phyloP scores from a whole-genome alignment of 768 basidiomycete species.

The Suillus placidus region DNA sequence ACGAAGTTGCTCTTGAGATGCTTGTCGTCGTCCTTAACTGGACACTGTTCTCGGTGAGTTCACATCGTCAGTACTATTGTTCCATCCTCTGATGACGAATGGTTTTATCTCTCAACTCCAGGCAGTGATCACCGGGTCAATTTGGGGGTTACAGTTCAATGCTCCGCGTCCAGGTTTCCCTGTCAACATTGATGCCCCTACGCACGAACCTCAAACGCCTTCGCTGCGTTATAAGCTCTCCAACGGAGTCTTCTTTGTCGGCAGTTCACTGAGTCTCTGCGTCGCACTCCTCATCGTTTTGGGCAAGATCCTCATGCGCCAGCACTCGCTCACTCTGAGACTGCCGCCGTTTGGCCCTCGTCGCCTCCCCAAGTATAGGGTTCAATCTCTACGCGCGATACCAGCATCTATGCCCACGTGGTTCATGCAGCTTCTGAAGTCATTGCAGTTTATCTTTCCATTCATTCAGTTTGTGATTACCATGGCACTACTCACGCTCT shows the following conservation, averaged over 20 bases:
- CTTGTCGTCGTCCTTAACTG: not conserved
- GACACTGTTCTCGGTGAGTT: not conserved
- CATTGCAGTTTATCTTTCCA: not conserved
- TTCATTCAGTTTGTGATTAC: not conserved
- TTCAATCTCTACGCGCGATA: not conserved
- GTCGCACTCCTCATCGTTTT: not conserved
- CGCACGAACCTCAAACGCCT: not conserved
- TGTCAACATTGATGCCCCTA: not conserved
- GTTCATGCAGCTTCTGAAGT: not conserved
- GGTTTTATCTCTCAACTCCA: not conserved
- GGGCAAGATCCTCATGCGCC: not conserved
- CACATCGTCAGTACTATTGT: not conserved
- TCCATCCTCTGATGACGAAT: not conserved
- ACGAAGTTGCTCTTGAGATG: not conserved
- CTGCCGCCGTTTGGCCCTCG: not conserved
- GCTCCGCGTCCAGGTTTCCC: not conserved
- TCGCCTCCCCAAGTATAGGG: not conserved
- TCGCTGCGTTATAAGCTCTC: not conserved
- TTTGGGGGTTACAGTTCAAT: not conserved
- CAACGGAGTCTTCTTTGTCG: not conserved
- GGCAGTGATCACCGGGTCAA: not conserved
- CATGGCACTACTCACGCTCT: not conserved
- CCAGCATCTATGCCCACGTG: not conserved
- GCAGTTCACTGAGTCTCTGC: not conserved
- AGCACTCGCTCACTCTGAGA: not conserved